A percentile compares a stretch with the other conserved stretches of the same genome.
Conservation (phyloP, 495 filamentous ascomycete species). For the Neurospora intermedia region DNA sequence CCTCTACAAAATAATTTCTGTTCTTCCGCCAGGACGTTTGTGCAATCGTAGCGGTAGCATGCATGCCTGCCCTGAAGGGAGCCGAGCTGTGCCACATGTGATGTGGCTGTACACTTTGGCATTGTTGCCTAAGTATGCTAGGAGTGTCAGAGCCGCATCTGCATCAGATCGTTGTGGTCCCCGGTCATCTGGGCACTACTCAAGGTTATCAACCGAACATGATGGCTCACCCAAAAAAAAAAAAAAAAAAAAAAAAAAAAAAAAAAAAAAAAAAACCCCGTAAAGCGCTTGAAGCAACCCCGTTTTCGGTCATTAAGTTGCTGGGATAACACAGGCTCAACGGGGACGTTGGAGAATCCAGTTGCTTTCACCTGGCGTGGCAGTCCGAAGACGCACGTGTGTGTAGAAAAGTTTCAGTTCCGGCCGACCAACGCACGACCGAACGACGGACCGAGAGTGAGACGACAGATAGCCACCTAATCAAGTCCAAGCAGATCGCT, state of each 20-base stretch:
- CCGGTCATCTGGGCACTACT: not conserved
- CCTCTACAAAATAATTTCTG: not conserved
- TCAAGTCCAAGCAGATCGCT: not conserved
- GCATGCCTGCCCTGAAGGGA: not conserved
- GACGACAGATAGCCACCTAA: not conserved
- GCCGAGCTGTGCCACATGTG: not conserved
- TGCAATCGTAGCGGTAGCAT: not conserved
- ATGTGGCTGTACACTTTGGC: not conserved
- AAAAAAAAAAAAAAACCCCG: not conserved
- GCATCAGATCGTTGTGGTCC: not conserved
- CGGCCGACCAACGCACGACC: not conserved
- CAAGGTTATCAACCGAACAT: not conserved
- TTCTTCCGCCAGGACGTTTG: not conserved
- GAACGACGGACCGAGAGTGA: not conserved
- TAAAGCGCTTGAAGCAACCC: not conserved
- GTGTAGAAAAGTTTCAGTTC: not conserved
- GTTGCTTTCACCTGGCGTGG: not conserved
- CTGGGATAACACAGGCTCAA: not conserved
- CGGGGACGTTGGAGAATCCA: not conserved
- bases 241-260: not conserved
- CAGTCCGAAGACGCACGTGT: not conserved
- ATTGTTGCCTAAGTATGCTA: not conserved
- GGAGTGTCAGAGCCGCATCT: not conserved
- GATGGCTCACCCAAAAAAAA: not conserved
- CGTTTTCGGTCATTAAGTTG: not conserved